Evolutionary conservation across 192 early-diverging fungal genomes (phyloP), one percentile per base, ranked within the genome.

Genomic region (Linnemannia hyalina): DNA sequence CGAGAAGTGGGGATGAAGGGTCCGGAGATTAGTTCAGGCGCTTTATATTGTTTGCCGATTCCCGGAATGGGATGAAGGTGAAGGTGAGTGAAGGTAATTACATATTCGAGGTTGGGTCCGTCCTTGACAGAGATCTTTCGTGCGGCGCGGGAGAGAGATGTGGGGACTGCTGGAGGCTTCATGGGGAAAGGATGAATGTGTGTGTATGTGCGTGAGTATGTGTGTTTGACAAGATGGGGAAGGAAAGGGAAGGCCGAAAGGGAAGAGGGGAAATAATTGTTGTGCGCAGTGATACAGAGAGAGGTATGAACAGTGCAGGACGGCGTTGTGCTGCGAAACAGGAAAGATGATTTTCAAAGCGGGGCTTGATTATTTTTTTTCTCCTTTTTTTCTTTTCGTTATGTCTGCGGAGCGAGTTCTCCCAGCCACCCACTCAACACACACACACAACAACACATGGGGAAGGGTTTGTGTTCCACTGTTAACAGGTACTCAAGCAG

Each of bases 91-190:
- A 40, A 40, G 38, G 38, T 40, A 6, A 40, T 85, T 85, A 73
- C 84, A 73, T 81, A 86, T 74, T 86, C 84, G 40, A 86, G 84
- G 44, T 78, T 81, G 29, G 84, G 84, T 40, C 84, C 84, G 42
- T 81, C 84, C 71, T 85, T 80, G 41, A 77, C 47, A 9, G 65
- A 40, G n/a, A 77, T 23, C 72, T 76, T 74, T 35, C 40, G 81
- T 6, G 84, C 35, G 47, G 76, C 49, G 6, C 75, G 69, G n/a
- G 79, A 80, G 36, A 86, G 79, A 4, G 84, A 86, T 74, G 84
- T 57, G 22, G 84, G 84, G 63, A 86, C 70, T 29, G 75, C 42
- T 38, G 84, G 84, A 20, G 81, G 81, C 13, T 82, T 82, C 71
- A 77, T 82, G 41, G 70, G 11, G 29, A 68, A 0, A 52, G 46